Conservation (phyloP, 345 rosid species). For the Anastatica hierochuntica region DNA sequence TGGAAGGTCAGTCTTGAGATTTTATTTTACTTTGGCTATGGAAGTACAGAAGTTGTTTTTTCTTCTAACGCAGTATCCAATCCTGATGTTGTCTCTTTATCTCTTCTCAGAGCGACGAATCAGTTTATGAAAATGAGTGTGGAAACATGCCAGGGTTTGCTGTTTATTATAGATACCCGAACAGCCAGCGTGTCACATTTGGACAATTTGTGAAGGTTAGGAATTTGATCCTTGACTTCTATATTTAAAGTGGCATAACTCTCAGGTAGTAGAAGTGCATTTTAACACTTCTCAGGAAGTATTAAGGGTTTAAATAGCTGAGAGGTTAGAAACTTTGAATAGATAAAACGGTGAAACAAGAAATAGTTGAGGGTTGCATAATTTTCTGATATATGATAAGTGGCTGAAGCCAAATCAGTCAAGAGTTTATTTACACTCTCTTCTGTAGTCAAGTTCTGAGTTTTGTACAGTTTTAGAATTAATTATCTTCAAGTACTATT, state of each 20-base stretch:
- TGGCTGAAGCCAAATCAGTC: background rate
- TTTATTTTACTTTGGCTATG: background rate
- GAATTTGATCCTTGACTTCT: constrained; percentile 10
- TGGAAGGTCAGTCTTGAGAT: constrained; percentile 61
- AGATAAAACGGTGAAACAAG: background rate
- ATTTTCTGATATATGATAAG: background rate
- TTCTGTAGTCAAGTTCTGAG: background rate
- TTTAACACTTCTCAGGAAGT: constrained; percentile 3
- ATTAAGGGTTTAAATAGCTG: constrained; percentile 4
- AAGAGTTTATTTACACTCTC: background rate
- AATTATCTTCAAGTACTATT: too few relatives aligned
- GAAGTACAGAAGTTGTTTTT: background rate
- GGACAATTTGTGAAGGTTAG: constrained; percentile 97
- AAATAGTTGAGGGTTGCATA: background rate
- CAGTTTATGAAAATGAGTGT: constrained; percentile 88
- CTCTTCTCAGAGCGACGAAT: constrained; percentile 74
- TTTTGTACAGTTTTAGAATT: background rate
- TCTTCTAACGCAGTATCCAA: constrained; percentile 5
- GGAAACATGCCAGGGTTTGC: constrained; percentile 99
- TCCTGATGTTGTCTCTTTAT: constrained; percentile 12
- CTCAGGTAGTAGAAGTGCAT: background rate
- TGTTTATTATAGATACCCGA: constrained; percentile 89
- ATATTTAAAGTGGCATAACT: background rate
- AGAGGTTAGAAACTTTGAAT: constrained; percentile 1
- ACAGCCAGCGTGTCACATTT: constrained; percentile 95